Evolutionary conservation across 2,329 filamentous ascomycete genomes (phyloP), one percentile per base, ranked within the genome.

Genomic region (Exophiala alcalophila): DNA sequence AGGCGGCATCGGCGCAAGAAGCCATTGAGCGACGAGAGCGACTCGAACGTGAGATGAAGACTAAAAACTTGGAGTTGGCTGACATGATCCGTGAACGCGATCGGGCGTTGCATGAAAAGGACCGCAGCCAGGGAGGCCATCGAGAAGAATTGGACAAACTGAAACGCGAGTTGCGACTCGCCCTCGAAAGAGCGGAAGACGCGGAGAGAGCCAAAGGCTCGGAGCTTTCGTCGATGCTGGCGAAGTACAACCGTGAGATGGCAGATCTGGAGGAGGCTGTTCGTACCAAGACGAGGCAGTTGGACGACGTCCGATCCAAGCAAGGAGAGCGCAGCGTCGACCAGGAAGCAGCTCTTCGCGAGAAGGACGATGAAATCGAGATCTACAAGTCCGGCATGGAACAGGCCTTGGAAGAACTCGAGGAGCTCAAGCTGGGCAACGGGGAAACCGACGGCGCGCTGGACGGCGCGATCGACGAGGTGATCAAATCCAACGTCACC

Each of bases 311-410:
- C 26, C 84, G 89, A 42, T 73, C 81, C 59, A 88, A 84, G 65
- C 75, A 87, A 38, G 79, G 81, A 18, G 86, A 94, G 52, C 86
- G 86, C 28, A 84, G 83, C 63, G 85, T 84, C 1, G 92, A 97
- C 59, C 80, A 95, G 15, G 89, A 96, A 63, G 78, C 83, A 49
- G 76, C 86, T 38, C 75, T 98, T 21, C 84, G 84, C 32, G 92
- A 97, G 52, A 97, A 96, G 72, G 92, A 98, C 62, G 90, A 96
- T 58, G 92, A 98, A 67, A 80, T 98, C 18, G 92, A 97, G 66
- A 90, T 97, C 32, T 95, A 95, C 77, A 95, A 96, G 70, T 88
- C 90, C 31, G 90, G 89, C 58, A 94, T 98, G 87, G 92, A 98
- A 61, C 86, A 97, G 69, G 90, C 91, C 3, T 71, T 98, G 44